Evolutionary conservation across 2,329 filamentous ascomycete genomes (phyloP).

Genomic region (Fusarium ambrosium): DNA sequence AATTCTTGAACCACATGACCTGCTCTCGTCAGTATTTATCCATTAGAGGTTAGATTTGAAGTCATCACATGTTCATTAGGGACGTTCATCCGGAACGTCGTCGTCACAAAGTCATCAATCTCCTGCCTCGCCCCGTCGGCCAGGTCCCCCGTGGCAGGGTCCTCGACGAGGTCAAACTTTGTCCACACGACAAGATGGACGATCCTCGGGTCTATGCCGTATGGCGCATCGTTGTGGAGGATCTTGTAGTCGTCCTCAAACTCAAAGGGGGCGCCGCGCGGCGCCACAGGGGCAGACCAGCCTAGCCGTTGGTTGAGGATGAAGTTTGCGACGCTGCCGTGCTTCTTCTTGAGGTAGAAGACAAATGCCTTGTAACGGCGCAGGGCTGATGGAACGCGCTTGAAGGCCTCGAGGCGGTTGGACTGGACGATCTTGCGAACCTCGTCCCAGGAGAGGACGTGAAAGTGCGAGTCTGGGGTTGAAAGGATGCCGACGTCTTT

Average conservation of each 20-base stretch:
- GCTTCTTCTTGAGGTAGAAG: constrained; percentile 70
- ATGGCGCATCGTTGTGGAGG: constrained; percentile 94
- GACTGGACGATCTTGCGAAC: constrained; percentile 72
- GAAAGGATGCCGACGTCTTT: constrained; percentile 80
- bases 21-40: constrained; percentile 32
- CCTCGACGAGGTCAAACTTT: constrained; percentile 84
- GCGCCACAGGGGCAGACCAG: constrained; percentile 69
- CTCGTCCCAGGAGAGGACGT: constrained; percentile 75
- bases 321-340: constrained; percentile 85
- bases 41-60: background rate
- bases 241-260: constrained; percentile 75
- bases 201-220: constrained; percentile 83
- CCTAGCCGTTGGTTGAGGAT: constrained; percentile 77
- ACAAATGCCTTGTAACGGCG: constrained; percentile 82
- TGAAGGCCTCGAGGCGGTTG: constrained; percentile 82
- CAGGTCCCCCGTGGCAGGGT: constrained; percentile 74
- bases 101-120: constrained; percentile 79
- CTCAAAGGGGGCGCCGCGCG: constrained; percentile 58
- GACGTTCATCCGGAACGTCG: constrained; percentile 71
- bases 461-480: constrained; percentile 77
- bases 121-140: constrained; percentile 71
- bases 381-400: constrained; percentile 81
- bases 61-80: constrained; percentile 65
- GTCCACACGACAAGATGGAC: constrained; percentile 94
- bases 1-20: constrained; percentile 76